Percentiles rank a stretch among this genome's conserved stretches.
Conservation (phyloP, 1,139 yeast species). For the Sugiyamaella neomexicana region DNA sequence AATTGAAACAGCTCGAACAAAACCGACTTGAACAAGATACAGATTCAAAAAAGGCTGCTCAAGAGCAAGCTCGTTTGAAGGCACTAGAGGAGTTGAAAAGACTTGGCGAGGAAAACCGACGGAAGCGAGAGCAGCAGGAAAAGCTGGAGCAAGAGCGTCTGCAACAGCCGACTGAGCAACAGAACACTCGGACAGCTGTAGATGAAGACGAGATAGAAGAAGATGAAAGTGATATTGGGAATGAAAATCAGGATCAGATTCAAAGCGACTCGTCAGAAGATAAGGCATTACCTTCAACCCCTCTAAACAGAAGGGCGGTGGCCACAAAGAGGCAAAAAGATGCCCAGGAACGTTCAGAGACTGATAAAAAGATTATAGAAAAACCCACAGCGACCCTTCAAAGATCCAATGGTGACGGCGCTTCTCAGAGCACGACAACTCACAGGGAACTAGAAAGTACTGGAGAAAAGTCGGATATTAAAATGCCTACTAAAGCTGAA, state of each 20-base stretch:
- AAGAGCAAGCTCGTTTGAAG: not conserved
- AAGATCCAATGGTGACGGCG: not conserved
- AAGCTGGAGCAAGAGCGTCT: not conserved
- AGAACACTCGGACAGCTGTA: not conserved
- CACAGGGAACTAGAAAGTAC: constrained; percentile 5
- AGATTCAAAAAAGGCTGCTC: not conserved
- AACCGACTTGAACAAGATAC: too few relatives aligned
- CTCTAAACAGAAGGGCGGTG: not conserved
- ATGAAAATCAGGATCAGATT: not conserved
- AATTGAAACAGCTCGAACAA: constrained; percentile 11
- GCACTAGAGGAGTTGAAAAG: not conserved
- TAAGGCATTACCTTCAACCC: not conserved
- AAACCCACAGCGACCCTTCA: constrained; percentile 2
- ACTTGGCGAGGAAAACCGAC: constrained; percentile 3
- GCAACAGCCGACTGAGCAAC: not conserved
- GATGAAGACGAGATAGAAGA: not conserved
- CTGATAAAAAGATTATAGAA: constrained; percentile 2
- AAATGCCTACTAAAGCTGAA: not conserved
- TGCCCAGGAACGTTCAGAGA: not conserved
- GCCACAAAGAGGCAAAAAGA: constrained; percentile 1
- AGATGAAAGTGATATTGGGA: not conserved
- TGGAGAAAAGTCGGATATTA: not conserved
- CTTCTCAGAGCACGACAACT: not conserved
- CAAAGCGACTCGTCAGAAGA: not conserved
- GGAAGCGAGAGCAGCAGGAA: constrained; percentile 3